Base-by-base conservation (phyloP, 1,284 basidiomycete species). In the Moesziomyces parantarcticus region DNA sequence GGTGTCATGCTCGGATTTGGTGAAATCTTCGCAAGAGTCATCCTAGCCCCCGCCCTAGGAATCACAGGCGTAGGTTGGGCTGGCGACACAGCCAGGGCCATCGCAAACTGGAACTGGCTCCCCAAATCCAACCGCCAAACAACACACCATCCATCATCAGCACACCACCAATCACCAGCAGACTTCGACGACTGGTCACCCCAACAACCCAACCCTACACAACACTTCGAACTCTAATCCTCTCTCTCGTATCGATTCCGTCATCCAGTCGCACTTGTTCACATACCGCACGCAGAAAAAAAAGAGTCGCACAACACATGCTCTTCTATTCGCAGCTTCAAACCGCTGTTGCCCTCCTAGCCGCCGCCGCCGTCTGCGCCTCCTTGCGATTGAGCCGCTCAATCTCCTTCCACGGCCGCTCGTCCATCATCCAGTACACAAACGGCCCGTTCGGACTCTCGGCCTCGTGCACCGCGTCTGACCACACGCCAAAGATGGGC, bases 1-100 rank as follows among this genome's bases (percentile, higher is more conserved):
- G 96, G 96, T 26, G 92, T 98, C 77, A 97, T 98, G 93, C 89
- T 98, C 48, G 96, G 96, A 11, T 95, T 98, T 81, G 96, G 96
- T 23, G 96, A 99, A 85, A 94, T 99, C 60, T 95, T 97, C 80
- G 96, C 95, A 20, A 90, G 94, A 84, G 91, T 94, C 66, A 88
- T 93, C 16, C 86, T 97, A 20, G 87, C 81, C n/a, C 82, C 82
- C 5, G 71, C 69, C 23, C 55, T 82, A 8, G 80, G 80, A 4
- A 62, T 79, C 44, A 64, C 64, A 5, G 62, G 71, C 29, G 58
- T 69, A 2, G 61, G 60, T 1, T 74, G 65, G 65, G 58, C 61
- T 7, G 65, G 65, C 1, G 65, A 63, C 41, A 74, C 71, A 13
- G 62, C 65, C 5, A 50, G 60, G 23, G 65, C 71, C 4, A 46